Percentiles rank a stretch among this genome's conserved stretches.
phyloP scores from a whole-genome alignment of 805 yeast genomes.

The Zygotorulaspora danielsina region DNA sequence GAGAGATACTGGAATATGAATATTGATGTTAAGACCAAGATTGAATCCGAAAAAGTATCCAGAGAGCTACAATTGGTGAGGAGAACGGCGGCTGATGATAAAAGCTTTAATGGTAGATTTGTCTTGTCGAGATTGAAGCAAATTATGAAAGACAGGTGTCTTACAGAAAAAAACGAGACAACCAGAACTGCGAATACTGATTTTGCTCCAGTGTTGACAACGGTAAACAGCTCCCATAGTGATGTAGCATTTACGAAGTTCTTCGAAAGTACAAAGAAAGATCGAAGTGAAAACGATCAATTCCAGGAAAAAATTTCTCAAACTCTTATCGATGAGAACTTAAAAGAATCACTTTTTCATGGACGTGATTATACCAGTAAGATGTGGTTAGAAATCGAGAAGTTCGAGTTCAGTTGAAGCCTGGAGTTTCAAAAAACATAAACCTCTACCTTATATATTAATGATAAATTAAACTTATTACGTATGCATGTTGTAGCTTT shows the following conservation, averaged over 20 bases:
- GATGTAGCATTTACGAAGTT: slow-evolving; percentile 6
- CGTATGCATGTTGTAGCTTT: neutral
- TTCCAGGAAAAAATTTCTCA: slow-evolving; percentile 5
- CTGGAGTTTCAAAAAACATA: too few species aligned
- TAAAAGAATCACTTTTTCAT: slow-evolving; percentile 5
- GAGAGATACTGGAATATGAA: slow-evolving; percentile 12
- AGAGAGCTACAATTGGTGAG: slow-evolving; percentile 16
- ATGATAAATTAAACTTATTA: too few species aligned
- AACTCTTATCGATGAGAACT: slow-evolving; percentile 5
- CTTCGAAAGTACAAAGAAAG: slow-evolving; percentile 6
- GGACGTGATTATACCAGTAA: slow-evolving; percentile 7
- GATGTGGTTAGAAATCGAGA: slow-evolving; percentile 11
- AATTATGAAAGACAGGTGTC: slow-evolving; percentile 6
- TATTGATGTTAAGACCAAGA: slow-evolving; percentile 17
- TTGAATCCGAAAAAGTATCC: slow-evolving; percentile 15
- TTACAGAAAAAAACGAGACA: slow-evolving; percentile 1
- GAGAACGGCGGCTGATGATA: slow-evolving; percentile 8
- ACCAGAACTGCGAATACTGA: neutral
- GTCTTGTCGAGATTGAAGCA: slow-evolving; percentile 7
- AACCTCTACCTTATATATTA: too few species aligned
- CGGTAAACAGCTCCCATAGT: slow-evolving; percentile 6
- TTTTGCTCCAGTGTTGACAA: slow-evolving; percentile 4
- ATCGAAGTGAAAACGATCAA: slow-evolving; percentile 3
- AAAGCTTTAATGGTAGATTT: slow-evolving; percentile 3
- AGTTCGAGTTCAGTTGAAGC: slow-evolving; percentile 8